These are phyloP conservation scores for Silene latifolia DNA, from an alignment of 148 eudicot species.

Conservation along the genomic window DNA sequence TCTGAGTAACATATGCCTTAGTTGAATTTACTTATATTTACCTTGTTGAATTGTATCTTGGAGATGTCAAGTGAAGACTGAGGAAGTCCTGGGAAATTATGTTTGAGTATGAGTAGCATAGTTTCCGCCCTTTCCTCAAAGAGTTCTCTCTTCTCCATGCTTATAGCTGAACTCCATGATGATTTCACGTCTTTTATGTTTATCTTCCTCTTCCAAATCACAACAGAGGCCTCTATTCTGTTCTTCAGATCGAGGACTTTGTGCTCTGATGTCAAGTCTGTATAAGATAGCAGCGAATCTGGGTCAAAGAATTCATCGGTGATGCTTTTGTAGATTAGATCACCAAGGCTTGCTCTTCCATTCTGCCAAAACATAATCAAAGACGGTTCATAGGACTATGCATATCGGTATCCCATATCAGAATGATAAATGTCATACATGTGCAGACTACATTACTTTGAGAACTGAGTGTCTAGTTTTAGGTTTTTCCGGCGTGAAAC, in stretches of 20 bases:
- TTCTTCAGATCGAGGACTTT: conserved; percentile 79
- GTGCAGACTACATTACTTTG: too few species aligned
- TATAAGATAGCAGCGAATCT: conserved; percentile 29
- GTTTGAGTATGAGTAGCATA: conserved; percentile 69
- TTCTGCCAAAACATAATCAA: conserved; percentile 41
- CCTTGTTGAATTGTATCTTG: conserved; percentile 73
- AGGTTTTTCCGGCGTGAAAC: too few species aligned
- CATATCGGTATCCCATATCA: not conserved
- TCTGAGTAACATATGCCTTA: not conserved
- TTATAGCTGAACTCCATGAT: conserved; percentile 75
- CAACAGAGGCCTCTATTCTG: conserved; percentile 82
- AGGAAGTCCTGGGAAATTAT: conserved; percentile 75
- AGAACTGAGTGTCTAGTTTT: too few species aligned
- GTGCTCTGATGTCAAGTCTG: conserved; percentile 71
- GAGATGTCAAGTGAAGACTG: conserved; percentile 83
- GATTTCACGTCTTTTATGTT: conserved; percentile 65
- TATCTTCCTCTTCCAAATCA: conserved; percentile 90
- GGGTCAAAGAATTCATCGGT: conserved; percentile 67
- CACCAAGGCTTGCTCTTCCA: conserved; percentile 82
- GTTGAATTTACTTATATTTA: conserved; percentile 11
- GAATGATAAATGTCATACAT: not conserved
- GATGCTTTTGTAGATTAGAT: conserved; percentile 65
- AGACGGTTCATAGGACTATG: not conserved
- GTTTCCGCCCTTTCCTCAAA: conserved; percentile 91
- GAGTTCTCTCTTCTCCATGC: conserved; percentile 75